A percentile compares a stretch with the other conserved stretches of the same genome.
phyloP scores from a whole-genome alignment of 495 filamentous ascomycete genomes.

The Penicillium mononematosum region DNA sequence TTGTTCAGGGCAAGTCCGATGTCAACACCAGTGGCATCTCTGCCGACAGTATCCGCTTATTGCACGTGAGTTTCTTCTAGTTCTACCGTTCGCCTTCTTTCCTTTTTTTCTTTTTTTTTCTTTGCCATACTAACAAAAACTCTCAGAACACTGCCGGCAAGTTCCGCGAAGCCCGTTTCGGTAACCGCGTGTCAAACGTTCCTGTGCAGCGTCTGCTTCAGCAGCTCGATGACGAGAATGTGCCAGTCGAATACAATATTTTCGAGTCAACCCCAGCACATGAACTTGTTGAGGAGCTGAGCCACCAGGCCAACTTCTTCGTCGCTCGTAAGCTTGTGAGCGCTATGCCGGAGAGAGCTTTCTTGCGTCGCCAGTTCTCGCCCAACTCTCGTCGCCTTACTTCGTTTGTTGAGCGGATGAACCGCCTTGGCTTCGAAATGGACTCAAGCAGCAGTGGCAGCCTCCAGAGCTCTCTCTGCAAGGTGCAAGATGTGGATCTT shows the following conservation, averaged over 20 bases:
- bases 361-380: slow-evolving; percentile 80
- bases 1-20: slow-evolving; percentile 61
- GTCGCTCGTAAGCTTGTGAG: slow-evolving; percentile 80
- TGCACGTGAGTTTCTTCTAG: slow-evolving; percentile 58
- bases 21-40: slow-evolving; percentile 59
- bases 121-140: slow-evolving; percentile 1
- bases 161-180: slow-evolving; percentile 83
- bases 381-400: slow-evolving; percentile 87
- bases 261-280: slow-evolving; percentile 87
- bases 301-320: slow-evolving; percentile 84
- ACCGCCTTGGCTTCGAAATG: slow-evolving; percentile 80
- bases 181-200: slow-evolving; percentile 71
- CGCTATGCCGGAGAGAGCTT: slow-evolving; percentile 85
- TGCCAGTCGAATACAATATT: slow-evolving; percentile 92
- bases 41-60: slow-evolving; percentile 68
- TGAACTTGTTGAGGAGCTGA: slow-evolving; percentile 91
- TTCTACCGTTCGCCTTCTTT: slow-evolving; percentile 5
- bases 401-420: slow-evolving; percentile 91
- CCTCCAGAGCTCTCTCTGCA: slow-evolving; percentile 90
- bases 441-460: slow-evolving; percentile 86
- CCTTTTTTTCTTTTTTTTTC: no score
- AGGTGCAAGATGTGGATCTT: slow-evolving; percentile 78
- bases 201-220: slow-evolving; percentile 85
- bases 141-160: slow-evolving; percentile 71
- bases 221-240: slow-evolving; percentile 97